phyloP scores from a whole-genome alignment of 768 basidiomycete genomes.

The Termitomyces sp. region DNA sequence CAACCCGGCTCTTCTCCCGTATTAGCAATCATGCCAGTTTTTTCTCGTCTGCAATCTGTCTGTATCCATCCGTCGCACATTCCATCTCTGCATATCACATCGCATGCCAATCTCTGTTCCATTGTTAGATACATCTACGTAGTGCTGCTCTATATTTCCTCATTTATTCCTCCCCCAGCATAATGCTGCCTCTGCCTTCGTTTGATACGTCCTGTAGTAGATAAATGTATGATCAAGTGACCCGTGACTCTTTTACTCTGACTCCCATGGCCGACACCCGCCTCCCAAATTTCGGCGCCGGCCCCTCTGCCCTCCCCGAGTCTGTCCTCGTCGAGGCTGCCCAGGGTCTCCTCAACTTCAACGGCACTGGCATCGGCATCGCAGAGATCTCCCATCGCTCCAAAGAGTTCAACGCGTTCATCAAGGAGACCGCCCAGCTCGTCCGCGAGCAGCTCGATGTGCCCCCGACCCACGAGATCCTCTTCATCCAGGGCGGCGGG shows the following conservation, averaged over 20 bases:
- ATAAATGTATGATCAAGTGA: background rate
- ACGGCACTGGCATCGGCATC: slow-evolving; percentile 88
- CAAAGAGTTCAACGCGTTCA: slow-evolving; percentile 73
- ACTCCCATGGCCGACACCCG: slow-evolving; percentile 37
- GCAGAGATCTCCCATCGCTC: slow-evolving; percentile 96
- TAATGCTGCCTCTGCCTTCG: slow-evolving; percentile 1
- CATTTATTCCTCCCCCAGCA: background rate
- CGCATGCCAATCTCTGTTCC: background rate
- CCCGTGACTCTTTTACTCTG: background rate
- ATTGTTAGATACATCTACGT: background rate
- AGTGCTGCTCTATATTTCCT: background rate
- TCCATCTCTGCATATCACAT: background rate
- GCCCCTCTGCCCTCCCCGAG: slow-evolving; percentile 89
- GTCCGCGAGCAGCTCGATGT: slow-evolving; percentile 76
- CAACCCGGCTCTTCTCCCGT: background rate
- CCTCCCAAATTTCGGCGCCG: slow-evolving; percentile 88
- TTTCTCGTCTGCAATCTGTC: background rate
- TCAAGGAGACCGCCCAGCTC: slow-evolving; percentile 55
- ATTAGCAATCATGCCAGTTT: background rate
- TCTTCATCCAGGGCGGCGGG: slow-evolving; percentile 95
- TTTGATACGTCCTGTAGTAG: slow-evolving; percentile 5
- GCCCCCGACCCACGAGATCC: slow-evolving; percentile 76
- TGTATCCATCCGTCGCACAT: background rate
- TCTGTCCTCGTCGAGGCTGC: slow-evolving; percentile 80
- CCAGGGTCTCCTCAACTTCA: slow-evolving; percentile 83